Evolutionary conservation across 495 filamentous ascomycete species (phyloP), one percentile per base, ranked within the genome.

Genomic region (Penicillium antarcticum): DNA sequence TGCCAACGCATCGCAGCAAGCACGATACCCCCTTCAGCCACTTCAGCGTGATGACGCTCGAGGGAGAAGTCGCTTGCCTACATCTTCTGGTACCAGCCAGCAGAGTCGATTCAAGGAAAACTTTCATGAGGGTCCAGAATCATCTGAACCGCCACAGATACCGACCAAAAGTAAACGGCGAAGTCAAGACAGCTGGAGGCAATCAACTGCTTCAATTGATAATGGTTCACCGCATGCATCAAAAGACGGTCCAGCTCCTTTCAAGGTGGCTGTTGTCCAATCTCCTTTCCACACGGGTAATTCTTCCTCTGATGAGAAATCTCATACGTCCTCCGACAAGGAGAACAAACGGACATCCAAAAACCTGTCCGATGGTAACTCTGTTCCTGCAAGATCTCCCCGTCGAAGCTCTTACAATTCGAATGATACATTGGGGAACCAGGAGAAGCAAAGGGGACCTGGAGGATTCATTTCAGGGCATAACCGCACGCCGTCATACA

Each of bases 401-500:
- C 38, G 29, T 4, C 39, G 44, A 21, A 32, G 29, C 13, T 26
- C 19, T 26, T 40, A 34, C 5, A 26, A 26, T 18, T 17, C 56
- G 6, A 31, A 42, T 13, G 39, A 48, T 40, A 31, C 19, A 8
- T 34, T 48, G 1, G 36, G n/a, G 2, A 43, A 40, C 14, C 26
- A 29, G 26, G 26, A 38, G 31, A 29, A 29, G 26, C 26, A 9
- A 2, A 9, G 47, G 24, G 37, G 31, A 21, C 47, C 37, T 0
- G 19, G 47, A 34, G 37, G 16, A 2, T 34, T 49, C 26, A 26
- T 33, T 18, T 44, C 49, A 17, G 51, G 38, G 14, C 56, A 50
- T 12, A 60, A 47, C 38, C 44, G 58, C 34, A 36, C 56, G 9
- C 55, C 62, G 5, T 62, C 61, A 10, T 42, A 42, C 6, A 41